Conservation (phyloP, 1,284 basidiomycete genomes). For the Ustilago hordei region DNA sequence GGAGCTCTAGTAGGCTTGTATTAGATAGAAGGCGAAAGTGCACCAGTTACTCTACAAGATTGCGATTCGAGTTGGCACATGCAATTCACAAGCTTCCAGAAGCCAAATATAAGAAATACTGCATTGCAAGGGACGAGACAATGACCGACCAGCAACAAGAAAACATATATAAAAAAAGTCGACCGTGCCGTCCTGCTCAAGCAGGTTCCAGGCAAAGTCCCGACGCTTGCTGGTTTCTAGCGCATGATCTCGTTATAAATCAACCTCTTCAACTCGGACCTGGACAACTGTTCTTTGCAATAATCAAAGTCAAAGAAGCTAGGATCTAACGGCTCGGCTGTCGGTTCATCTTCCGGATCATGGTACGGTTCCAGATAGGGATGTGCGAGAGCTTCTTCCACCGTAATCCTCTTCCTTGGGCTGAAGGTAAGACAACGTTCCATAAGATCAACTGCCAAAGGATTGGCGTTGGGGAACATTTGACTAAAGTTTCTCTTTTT, state of each 20-base stretch:
- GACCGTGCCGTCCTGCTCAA: too few relatives aligned
- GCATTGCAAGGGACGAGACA: constrained; percentile 10
- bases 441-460: constrained; percentile 79
- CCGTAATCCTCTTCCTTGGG: constrained; percentile 66
- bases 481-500: constrained; percentile 82
- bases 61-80: background rate
- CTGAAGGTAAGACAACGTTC: constrained; percentile 83
- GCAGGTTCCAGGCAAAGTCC: too few relatives aligned
- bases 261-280: constrained; percentile 68
- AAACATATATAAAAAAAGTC: background rate
- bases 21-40: too few relatives aligned
- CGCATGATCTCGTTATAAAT: constrained; percentile 65
- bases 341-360: constrained; percentile 68
- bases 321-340: constrained; percentile 63
- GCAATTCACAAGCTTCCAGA: background rate
- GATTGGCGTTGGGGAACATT: constrained; percentile 84
- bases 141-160: constrained; percentile 6
- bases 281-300: constrained; percentile 71
- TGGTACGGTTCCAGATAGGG: constrained; percentile 68
- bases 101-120: background rate
- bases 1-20: too few relatives aligned
- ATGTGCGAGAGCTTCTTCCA: constrained; percentile 68
- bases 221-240: background rate
- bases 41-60: background rate
- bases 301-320: constrained; percentile 68